Conservation (phyloP, 495 filamentous ascomycete species). For the Hyaloscypha hepaticicola region DNA sequence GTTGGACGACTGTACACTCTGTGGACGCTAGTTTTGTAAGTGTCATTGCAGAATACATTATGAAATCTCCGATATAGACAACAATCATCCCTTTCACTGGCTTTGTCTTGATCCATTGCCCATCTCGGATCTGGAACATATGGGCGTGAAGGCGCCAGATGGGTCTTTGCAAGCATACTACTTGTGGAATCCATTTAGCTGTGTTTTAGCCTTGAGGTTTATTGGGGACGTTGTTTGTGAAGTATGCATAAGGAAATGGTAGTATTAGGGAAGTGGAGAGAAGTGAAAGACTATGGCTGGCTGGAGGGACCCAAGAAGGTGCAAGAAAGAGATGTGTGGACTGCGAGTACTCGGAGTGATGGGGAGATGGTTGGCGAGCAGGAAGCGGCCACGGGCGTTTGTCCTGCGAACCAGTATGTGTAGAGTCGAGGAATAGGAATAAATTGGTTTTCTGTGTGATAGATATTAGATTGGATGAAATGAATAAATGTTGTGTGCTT, state of each 20-base stretch:
- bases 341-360: conserved; percentile 1
- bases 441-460: too few relatives aligned
- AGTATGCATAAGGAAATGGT: conserved; percentile 29
- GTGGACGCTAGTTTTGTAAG: conserved; percentile 57
- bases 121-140: conserved; percentile 43
- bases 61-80: conserved; percentile 66
- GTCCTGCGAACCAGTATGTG: too few relatives aligned
- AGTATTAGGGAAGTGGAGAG: conserved; percentile 34
- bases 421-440: too few relatives aligned
- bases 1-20: conserved; percentile 27
- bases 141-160: conserved; percentile 37
- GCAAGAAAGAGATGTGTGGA: conserved; percentile 7
- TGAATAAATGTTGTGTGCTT: too few relatives aligned
- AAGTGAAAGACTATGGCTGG: conserved; percentile 37
- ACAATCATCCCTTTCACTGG: conserved; percentile 59
- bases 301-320: conserved; percentile 27
- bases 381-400: too few relatives aligned
- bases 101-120: conserved; percentile 54
- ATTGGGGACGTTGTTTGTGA: conserved; percentile 27
- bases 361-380: conserved; percentile 4
- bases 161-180: conserved; percentile 39
- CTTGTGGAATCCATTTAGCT: conserved; percentile 38
- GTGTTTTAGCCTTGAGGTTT: conserved; percentile 33
- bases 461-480: too few relatives aligned
- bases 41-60: conserved; percentile 61